Base-by-base conservation (phyloP, 129 eudicot genomes). In the Flaveria brownii region DNA sequence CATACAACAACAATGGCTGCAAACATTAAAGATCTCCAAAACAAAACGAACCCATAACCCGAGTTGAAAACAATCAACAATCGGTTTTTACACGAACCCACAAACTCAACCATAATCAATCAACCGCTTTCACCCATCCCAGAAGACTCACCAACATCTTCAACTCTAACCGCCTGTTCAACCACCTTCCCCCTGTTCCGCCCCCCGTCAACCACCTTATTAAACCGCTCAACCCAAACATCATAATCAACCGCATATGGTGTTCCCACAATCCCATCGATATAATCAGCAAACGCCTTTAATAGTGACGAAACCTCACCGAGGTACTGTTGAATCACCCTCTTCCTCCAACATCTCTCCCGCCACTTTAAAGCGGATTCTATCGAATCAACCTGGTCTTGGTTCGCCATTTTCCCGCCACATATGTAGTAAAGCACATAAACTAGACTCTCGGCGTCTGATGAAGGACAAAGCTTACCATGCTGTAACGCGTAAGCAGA, bases 261-360 rank as follows among this genome's bases (percentile, higher is more conserved):
- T 1, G 98, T 93, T 65, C 98, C 96, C 55, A 92, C 82, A 25
- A 93, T 84, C 50, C 88, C 82, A 78, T 86, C 95, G 7, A 90
- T 83, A 22, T 93, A 93, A 82, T 90, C 98, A 39, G 95, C 98
- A 82, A 92, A 88, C 30, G 96, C 98, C 78, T 93, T 93, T 76
- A 93, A 68, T 23, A 90, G 50, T 1, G 96, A 80, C 15, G 98
- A 93, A 41, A 86, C 84, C 57, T 88, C 92, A 15, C 98, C 95
- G 0, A 93, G 74, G 10, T 78, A 75, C 66, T 86, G 85, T 78
- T 93, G 98, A 17, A 93, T 82, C 28, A 80, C 73, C 22, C 96
- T 72, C 39, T 87, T 88, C 30, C 83, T 78, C 98, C 98, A 93
- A 71, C 89, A 73, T 66, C 71, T 88, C 61, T 93, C 85, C 80